Evolutionary conservation across 108 stramenopile species (phyloP).

Genomic region (Nitzschia palea): DNA sequence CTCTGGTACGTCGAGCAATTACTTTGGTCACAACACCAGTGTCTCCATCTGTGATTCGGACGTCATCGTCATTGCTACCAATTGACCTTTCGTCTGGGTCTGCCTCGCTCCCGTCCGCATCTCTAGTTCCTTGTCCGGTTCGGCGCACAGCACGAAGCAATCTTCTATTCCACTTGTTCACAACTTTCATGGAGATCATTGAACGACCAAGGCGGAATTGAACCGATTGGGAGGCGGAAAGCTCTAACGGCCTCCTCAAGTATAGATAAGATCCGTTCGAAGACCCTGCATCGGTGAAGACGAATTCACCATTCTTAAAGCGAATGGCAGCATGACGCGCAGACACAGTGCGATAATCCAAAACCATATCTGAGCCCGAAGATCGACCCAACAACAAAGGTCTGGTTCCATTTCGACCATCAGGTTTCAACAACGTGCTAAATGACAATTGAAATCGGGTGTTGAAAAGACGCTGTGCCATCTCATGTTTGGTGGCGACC

Average conservation of each 20-base stretch:
- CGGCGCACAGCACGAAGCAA: constrained; percentile 76
- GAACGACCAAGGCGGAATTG: constrained; percentile 85
- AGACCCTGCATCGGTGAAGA: constrained; percentile 87
- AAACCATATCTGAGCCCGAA: constrained; percentile 92
- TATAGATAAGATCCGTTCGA: constrained; percentile 91
- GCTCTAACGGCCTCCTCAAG: constrained; percentile 79
- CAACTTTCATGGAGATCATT: constrained; percentile 90
- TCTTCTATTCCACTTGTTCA: constrained; percentile 86
- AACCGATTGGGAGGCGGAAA: constrained; percentile 74
- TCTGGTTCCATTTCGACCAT: constrained; percentile 84
- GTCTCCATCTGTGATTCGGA: constrained; percentile 67
- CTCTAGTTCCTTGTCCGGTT: constrained; percentile 39
- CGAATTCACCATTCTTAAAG: constrained; percentile 90
- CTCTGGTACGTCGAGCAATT: constrained; percentile 65
- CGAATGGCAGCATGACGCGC: constrained; percentile 88
- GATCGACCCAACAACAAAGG: constrained; percentile 94
- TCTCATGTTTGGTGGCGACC: constrained; percentile 95
- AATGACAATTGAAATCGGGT: constrained; percentile 96
- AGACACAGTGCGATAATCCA: constrained; percentile 93
- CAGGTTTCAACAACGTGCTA: constrained; percentile 87
- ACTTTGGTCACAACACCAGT: constrained; percentile 69
- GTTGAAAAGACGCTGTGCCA: constrained; percentile 94
- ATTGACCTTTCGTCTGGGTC: constrained; percentile 71
- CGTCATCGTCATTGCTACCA: constrained; percentile 83
- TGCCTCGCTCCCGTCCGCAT: constrained; percentile 22